A percentile compares a stretch with the other conserved stretches of the same genome.
These are phyloP conservation scores for Brettanomyces bruxellensis DNA, from an alignment of 805 yeast genomes.

Conservation along the genomic window DNA sequence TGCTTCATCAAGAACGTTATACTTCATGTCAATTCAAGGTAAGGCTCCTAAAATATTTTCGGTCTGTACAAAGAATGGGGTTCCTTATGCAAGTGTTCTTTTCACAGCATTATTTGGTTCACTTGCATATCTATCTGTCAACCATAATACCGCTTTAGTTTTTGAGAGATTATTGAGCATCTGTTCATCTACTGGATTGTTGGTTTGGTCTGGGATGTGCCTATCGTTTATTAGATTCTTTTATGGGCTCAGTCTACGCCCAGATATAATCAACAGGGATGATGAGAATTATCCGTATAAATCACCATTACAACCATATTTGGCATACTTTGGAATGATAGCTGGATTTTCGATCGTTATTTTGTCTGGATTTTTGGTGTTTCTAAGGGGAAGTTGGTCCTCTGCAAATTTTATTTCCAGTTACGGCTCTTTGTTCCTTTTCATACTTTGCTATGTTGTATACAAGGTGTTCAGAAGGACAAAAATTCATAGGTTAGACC, in stretches of 20 bases:
- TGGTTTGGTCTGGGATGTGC: constrained; percentile 72
- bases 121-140: constrained; percentile 51
- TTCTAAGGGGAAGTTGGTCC: constrained; percentile 39
- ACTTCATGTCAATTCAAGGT: constrained; percentile 43
- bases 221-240: constrained; percentile 45
- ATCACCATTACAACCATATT: constrained; percentile 48
- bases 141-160: constrained; percentile 47
- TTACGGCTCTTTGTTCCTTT: constrained; percentile 42
- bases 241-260: constrained; percentile 42
- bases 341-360: constrained; percentile 34
- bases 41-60: constrained; percentile 57
- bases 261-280: constrained; percentile 46
- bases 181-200: constrained; percentile 64
- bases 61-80: constrained; percentile 53
- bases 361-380: constrained; percentile 44
- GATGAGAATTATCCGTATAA: constrained; percentile 48
- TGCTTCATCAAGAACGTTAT: constrained; percentile 53
- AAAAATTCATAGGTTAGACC: constrained; percentile 57
- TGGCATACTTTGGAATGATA: constrained; percentile 39
- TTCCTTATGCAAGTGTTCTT: constrained; percentile 64
- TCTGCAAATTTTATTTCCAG: constrained; percentile 41
- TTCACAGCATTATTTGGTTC: constrained; percentile 54
- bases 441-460: constrained; percentile 33
- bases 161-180: constrained; percentile 61
- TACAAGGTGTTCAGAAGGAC: constrained; percentile 56